Evolutionary conservation across 345 rosid species (phyloP), one percentile per base, ranked within the genome.

Genomic region (Capsella bursapastoris): DNA sequence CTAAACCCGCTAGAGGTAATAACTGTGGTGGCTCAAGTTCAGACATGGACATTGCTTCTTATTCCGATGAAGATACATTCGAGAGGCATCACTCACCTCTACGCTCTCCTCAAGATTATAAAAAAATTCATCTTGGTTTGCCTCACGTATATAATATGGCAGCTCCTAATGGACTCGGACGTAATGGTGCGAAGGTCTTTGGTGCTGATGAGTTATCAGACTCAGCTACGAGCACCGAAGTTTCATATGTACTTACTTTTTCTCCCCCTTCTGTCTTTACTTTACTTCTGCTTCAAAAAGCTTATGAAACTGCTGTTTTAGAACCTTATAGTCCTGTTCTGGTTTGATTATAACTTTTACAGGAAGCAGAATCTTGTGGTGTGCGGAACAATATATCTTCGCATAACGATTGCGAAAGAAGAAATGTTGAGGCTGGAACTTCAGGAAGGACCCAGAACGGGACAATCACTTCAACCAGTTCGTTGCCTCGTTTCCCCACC

Each of bases 211-310:
- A 81, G 55, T 79, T 79, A 7, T 83, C 88, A 15, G 91, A 88
- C 81, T 88, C 93, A 0, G 88, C 88, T 66, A 84, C 84, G 0
- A 78, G 96, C 80, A 83, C 88, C 2, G 89, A 88, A 71, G 84
- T 85, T 66, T 86, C 90, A 7, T 77, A 77, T 72, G 77, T 72
- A 77, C 5, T 10, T 22, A 5, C 14, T 2, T 27, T 14, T 12
- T 0, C 9, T 1, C 28, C 12, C 43, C 58, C 41, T 11, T 35
- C 0, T 11, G 27, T 53, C 50, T 68, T 4, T 0, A 18, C 18
- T 45, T 4, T 0, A 0, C 15, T 1, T 35, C 8, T 15, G 10
- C 13, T 27, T 57, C 57, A 8, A 27, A 15, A 22, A 7, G 64
- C 81, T 82, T 81, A 66, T 22, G 77, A 7, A 15, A 45, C 50